phyloP scores from a whole-genome alignment of 805 yeast genomes.

The Monosporozyma aquatica region DNA sequence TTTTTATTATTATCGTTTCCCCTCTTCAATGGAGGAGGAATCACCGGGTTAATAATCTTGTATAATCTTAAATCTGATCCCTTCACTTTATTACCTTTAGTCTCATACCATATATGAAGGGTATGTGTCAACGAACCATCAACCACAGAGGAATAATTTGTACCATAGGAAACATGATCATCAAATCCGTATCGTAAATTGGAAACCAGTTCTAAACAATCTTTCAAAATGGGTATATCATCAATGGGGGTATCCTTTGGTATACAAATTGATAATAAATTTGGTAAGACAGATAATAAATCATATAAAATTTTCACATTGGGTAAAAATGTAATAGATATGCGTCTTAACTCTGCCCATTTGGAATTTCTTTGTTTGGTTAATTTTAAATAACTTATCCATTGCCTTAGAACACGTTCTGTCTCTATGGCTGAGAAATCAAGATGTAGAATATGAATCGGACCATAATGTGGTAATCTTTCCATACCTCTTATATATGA shows the following conservation, averaged over 20 bases:
- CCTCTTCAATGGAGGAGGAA: too few species aligned
- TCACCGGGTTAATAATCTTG: too few species aligned
- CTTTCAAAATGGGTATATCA: neutral
- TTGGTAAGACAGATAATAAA: constrained; percentile 6
- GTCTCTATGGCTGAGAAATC: neutral
- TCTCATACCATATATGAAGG: too few species aligned
- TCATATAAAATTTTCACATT: constrained; percentile 11
- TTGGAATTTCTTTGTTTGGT: neutral
- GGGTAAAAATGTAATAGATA: constrained; percentile 9
- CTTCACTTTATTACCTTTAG: too few species aligned
- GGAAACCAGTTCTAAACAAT: neutral
- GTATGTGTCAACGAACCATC: too few species aligned
- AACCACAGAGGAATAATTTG: too few species aligned
- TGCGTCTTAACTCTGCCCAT: constrained; percentile 8
- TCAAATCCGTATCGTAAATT: too few species aligned
- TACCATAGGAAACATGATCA: too few species aligned
- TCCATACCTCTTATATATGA: neutral
- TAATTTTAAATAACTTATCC: neutral
- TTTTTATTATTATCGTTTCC: too few species aligned
- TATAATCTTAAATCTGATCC: too few species aligned
- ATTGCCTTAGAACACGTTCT: neutral
- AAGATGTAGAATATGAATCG: neutral
- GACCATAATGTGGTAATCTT: neutral
- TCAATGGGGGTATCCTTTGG: neutral
- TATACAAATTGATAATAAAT: constrained; percentile 6